Conservation (phyloP, 2,329 filamentous ascomycete species). For the Colletotrichum incanum region DNA sequence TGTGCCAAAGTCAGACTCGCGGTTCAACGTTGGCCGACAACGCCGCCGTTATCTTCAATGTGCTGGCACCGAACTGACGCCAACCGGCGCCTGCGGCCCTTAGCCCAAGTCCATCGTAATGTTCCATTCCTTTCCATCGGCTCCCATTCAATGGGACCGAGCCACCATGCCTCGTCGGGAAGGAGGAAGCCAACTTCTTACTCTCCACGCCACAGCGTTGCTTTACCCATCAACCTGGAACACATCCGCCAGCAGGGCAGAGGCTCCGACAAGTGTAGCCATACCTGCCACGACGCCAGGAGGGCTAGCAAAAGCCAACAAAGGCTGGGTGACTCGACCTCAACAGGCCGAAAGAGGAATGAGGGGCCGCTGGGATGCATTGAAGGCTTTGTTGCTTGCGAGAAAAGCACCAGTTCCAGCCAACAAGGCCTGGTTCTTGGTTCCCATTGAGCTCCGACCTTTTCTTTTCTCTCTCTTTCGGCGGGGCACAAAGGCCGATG, state of each 20-base stretch:
- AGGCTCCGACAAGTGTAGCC: too few species aligned
- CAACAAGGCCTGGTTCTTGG: slow-evolving; percentile 6
- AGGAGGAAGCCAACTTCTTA: slow-evolving; percentile 21
- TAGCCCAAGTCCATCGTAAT: slow-evolving; percentile 13
- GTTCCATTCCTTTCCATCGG: slow-evolving; percentile 37
- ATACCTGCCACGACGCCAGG: background rate
- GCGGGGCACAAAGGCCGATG: background rate
- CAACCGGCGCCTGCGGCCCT: background rate
- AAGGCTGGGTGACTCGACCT: background rate
- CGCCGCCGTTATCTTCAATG: background rate
- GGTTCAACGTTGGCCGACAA: background rate
- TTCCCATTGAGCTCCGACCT: background rate
- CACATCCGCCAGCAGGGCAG: slow-evolving; percentile 1
- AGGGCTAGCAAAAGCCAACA: background rate
- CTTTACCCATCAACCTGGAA: slow-evolving; percentile 37
- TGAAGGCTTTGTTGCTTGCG: background rate
- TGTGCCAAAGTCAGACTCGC: background rate
- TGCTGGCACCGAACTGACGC: background rate
- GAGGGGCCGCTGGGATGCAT: slow-evolving; percentile 24
- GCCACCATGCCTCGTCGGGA: slow-evolving; percentile 28
- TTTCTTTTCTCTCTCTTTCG: background rate
- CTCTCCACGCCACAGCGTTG: slow-evolving; percentile 36
- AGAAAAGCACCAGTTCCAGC: background rate
- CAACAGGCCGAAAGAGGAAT: slow-evolving; percentile 11
- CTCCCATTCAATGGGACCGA: slow-evolving; percentile 19